Evolutionary conservation across 495 filamentous ascomycete species (phyloP).

Genomic region (Xylona heveae): DNA sequence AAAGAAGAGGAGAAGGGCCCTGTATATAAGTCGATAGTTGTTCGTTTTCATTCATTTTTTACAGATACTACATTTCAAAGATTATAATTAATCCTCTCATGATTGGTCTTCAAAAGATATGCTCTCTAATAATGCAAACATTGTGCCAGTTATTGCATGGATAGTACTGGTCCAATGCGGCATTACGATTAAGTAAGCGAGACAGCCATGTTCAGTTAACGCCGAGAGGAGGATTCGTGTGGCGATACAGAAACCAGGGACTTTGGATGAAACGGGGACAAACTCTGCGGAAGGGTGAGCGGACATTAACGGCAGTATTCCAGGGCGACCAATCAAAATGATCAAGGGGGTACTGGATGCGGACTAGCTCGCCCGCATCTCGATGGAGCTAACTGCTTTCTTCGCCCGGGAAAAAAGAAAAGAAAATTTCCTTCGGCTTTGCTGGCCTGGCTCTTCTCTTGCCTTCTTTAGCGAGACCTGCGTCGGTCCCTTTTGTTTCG

Average conservation of each 20-base stretch:
- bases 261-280: not conserved
- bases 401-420: not conserved
- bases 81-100: not conserved
- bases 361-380: not conserved
- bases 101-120: not conserved
- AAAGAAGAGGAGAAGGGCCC: no score
- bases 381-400: not conserved
- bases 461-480: not conserved
- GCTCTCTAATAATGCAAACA: not conserved
- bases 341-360: no score
- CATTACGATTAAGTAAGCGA: not conserved
- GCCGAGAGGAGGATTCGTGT: not conserved
- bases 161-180: no score
- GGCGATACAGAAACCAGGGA: not conserved
- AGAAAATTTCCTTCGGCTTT: not conserved
- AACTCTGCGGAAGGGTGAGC: no score
- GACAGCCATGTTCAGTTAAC: not conserved
- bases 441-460: not conserved
- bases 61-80: not conserved
- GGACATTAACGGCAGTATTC: no score
- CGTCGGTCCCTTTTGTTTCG: no score
- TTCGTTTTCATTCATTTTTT: constrained; percentile 1
- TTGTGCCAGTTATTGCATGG: no score
- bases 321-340: no score
- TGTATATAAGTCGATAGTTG: no score